These are phyloP conservation scores for Achlya hypogyna DNA, from an alignment of 352 stramenopile species.

Conservation along the genomic window DNA sequence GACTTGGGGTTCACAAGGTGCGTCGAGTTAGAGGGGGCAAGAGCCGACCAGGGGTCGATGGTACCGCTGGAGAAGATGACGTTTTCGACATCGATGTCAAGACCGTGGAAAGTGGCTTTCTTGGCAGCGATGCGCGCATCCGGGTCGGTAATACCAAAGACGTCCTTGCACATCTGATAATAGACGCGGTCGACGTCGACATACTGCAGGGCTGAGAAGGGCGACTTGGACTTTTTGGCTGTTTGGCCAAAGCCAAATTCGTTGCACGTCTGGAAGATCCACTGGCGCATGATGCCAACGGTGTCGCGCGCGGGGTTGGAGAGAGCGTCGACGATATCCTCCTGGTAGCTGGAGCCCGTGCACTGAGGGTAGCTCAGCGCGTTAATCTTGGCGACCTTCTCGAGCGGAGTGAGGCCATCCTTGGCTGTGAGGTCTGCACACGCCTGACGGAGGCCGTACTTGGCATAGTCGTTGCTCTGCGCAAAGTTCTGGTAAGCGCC, in stretches of 20 bases:
- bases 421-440: neutral
- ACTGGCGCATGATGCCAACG: slow-evolving; percentile 24
- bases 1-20: too few relatives aligned
- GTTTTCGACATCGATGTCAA: too few relatives aligned
- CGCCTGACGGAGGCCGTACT: neutral
- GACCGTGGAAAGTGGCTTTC: too few relatives aligned
- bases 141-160: slow-evolving; percentile 58
- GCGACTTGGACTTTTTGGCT: slow-evolving; percentile 24
- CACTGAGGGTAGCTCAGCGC: slow-evolving; percentile 27
- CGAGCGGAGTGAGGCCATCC: neutral
- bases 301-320: slow-evolving; percentile 75
- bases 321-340: slow-evolving; percentile 54
- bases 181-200: slow-evolving; percentile 77
- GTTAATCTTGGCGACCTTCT: slow-evolving; percentile 14
- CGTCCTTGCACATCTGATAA: slow-evolving; percentile 53
- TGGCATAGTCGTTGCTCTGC: slow-evolving; percentile 7
- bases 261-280: slow-evolving; percentile 52
- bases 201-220: slow-evolving; percentile 55
- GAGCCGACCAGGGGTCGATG: too few relatives aligned
- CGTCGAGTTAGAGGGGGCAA: too few relatives aligned
- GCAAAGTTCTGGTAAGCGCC: neutral
- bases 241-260: slow-evolving; percentile 82
- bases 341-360: slow-evolving; percentile 63
- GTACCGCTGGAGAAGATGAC: too few relatives aligned
- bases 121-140: too few relatives aligned